Evolutionary conservation across 345 rosid genomes (phyloP).

Genomic region (Melaleuca quinquenervia): DNA sequence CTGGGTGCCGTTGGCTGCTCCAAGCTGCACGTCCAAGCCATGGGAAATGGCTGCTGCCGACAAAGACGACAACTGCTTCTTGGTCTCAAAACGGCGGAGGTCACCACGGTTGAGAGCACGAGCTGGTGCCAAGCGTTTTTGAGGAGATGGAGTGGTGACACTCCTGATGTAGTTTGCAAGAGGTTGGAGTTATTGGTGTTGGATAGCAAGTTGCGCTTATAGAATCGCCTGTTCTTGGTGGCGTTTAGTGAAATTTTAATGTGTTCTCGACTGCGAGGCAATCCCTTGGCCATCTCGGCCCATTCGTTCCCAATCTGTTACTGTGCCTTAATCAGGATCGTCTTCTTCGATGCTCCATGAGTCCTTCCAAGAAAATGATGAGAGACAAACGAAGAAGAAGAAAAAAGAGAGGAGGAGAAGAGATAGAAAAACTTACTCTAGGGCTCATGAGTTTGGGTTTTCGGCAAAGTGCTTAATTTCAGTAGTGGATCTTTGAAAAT

Average conservation of each 20-base stretch:
- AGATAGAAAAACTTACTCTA: not conserved
- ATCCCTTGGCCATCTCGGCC: not conserved
- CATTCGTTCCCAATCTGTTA: not conserved
- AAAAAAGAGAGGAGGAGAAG: too few relatives aligned
- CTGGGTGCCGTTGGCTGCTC: not conserved
- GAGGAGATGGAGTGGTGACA: not conserved
- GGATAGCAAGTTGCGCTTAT: not conserved
- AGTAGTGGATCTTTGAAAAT: not conserved
- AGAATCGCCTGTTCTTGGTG: not conserved
- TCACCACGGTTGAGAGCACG: not conserved
- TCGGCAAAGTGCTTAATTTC: not conserved
- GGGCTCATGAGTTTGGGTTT: not conserved
- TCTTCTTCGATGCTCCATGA: not conserved
- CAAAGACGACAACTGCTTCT: not conserved
- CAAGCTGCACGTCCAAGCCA: not conserved
- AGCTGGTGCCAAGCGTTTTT: fast-evolving
- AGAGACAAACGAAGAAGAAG: not conserved
- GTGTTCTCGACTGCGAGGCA: not conserved
- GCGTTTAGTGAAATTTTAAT: not conserved
- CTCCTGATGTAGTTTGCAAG: not conserved
- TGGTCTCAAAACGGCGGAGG: not conserved
- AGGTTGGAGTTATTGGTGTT: not conserved
- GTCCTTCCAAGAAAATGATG: not conserved
- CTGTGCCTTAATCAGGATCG: not conserved
- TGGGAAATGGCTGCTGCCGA: not conserved